These are phyloP conservation scores for Magnusiomyces suaveolens DNA, from an alignment of 1,139 yeast species.

Conservation along the genomic window DNA sequence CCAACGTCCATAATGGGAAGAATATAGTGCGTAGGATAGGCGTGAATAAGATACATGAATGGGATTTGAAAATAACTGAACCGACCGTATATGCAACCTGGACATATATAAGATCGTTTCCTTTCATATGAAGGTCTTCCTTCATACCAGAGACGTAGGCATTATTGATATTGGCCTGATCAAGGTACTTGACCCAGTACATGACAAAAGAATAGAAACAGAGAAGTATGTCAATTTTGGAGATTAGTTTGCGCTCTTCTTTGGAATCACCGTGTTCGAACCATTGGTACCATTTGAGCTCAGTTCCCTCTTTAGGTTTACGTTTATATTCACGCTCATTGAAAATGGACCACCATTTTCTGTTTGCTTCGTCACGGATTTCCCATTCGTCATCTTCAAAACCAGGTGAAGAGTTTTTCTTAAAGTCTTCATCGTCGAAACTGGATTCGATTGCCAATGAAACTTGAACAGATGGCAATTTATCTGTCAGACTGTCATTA, in stretches of 20 bases:
- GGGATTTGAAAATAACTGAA: constrained; percentile 46
- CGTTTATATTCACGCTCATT: constrained; percentile 47
- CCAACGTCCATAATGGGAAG: constrained; percentile 50
- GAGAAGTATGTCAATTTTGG: constrained; percentile 53
- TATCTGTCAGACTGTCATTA: background rate
- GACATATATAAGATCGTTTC: constrained; percentile 57
- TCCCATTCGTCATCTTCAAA: constrained; percentile 3
- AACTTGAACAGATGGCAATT: background rate
- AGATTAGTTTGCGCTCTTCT: constrained; percentile 43
- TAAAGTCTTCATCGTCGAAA: background rate
- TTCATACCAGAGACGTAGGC: constrained; percentile 64
- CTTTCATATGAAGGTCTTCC: constrained; percentile 49
- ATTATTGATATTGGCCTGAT: constrained; percentile 45
- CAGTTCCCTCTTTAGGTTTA: background rate
- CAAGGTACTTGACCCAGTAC: constrained; percentile 64
- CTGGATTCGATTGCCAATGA: background rate
- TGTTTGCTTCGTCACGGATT: constrained; percentile 39
- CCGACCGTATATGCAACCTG: constrained; percentile 52
- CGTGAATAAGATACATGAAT: constrained; percentile 32
- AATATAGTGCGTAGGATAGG: constrained; percentile 45
- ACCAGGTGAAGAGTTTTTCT: background rate
- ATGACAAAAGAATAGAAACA: constrained; percentile 52
- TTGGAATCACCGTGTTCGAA: constrained; percentile 48
- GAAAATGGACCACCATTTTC: constrained; percentile 49
- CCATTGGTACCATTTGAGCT: constrained; percentile 48